Evolutionary conservation across 163 green algal genomes (phyloP).

Genomic region (Scenedesmus sp.): DNA sequence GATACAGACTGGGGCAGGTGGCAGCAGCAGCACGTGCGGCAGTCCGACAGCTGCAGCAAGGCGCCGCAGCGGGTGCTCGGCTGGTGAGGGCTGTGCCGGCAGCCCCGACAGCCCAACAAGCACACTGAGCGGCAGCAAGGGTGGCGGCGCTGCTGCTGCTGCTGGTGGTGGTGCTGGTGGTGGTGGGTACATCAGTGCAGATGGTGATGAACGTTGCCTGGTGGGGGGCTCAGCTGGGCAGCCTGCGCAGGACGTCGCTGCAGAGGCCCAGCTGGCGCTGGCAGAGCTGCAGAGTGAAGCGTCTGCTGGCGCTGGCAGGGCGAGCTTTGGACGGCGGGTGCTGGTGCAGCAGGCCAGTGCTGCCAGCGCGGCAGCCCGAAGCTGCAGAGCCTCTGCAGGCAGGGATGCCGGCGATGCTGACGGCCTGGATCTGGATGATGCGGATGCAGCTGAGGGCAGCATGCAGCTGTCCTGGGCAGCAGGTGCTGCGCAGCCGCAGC

Average conservation of each 20-base stretch:
- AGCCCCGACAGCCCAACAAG: background rate
- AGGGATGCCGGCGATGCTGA: background rate
- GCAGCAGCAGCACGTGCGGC: slow-evolving; percentile 7
- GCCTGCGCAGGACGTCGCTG: background rate
- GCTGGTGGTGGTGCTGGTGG: background rate
- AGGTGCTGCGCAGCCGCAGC: background rate
- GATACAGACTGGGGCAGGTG: background rate
- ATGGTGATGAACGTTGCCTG: background rate
- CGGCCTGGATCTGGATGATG: background rate
- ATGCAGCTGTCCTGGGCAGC: background rate
- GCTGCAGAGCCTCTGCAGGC: background rate
- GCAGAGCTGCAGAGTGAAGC: background rate
- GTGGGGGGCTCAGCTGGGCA: background rate
- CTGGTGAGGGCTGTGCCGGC: background rate
- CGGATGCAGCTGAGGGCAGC: background rate
- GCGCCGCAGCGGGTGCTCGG: background rate
- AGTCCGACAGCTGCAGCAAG: background rate
- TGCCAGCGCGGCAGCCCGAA: background rate
- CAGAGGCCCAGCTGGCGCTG: background rate
- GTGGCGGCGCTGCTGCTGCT: background rate
- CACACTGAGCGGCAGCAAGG: background rate
- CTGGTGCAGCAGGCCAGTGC: background rate
- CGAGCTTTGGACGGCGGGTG: background rate
- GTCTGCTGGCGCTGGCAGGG: background rate
- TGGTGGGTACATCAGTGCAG: background rate